Evolutionary conservation across 257 asterid genomes (phyloP).

Genomic region (Penstemon eatonii): DNA sequence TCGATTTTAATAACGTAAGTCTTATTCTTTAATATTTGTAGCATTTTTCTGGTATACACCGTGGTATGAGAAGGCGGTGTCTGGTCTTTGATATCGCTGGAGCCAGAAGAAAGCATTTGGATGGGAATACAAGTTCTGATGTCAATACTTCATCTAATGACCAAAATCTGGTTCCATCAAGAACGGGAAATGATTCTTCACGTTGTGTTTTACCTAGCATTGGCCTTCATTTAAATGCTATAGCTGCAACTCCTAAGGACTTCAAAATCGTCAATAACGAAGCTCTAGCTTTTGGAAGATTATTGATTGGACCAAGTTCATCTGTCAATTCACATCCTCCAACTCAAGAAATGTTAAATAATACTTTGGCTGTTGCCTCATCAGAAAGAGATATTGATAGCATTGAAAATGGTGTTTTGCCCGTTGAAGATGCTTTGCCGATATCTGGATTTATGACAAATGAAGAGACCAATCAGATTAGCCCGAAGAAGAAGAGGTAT

Average conservation of each 20-base stretch:
- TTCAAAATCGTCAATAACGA: conserved; percentile 48
- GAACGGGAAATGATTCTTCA: conserved; percentile 43
- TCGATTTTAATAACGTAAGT: too few relatives aligned
- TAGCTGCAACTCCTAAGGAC: conserved; percentile 73
- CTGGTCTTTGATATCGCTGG: conserved; percentile 84
- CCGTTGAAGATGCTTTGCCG: conserved; percentile 48
- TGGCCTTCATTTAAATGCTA: conserved; percentile 91
- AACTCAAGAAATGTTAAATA: conserved; percentile 41
- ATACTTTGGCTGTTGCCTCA: conserved; percentile 35
- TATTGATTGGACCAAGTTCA: conserved; percentile 59
- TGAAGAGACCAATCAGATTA: conserved; percentile 66
- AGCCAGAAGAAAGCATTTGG: conserved; percentile 53
- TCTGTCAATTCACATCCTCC: conserved; percentile 44
- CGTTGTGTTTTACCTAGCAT: conserved; percentile 69
- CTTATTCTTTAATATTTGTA: conserved; percentile 35
- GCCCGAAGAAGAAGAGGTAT: conserved; percentile 92
- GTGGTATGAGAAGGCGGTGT: conserved; percentile 94
- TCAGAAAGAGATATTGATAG: conserved; percentile 42
- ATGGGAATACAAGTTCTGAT: conserved; percentile 47
- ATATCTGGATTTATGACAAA: conserved; percentile 39
- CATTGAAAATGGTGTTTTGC: conserved; percentile 40
- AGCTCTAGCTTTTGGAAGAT: conserved; percentile 53
- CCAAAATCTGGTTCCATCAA: conserved; percentile 34
- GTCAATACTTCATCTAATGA: conserved; percentile 38
- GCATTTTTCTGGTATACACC: conserved; percentile 67